A percentile compares a stretch with the other conserved stretches of the same genome.
Conservation (phyloP, 352 stramenopile species). For the Globisporangium abappressorium region DNA sequence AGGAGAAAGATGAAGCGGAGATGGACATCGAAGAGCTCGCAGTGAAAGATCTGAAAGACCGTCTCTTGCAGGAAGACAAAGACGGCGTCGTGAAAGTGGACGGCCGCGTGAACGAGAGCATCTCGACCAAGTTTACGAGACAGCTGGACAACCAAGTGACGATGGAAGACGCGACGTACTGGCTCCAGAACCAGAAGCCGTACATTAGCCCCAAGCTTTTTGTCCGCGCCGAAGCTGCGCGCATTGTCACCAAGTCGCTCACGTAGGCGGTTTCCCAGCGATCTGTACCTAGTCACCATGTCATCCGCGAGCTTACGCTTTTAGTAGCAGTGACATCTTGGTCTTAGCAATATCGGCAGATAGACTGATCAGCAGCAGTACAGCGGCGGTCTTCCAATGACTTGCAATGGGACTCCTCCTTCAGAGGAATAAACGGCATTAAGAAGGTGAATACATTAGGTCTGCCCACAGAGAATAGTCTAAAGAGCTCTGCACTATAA, state of each 20-base stretch:
- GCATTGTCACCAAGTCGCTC: conserved; percentile 80
- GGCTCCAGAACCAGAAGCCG: conserved; percentile 80
- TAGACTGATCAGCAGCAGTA: not conserved
- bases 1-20: conserved; percentile 82
- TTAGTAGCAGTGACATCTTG: not conserved
- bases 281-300: not conserved
- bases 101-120: conserved; percentile 82
- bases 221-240: conserved; percentile 71
- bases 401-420: no score
- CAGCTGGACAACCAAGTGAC: conserved; percentile 71
- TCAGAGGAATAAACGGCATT: no score
- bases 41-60: conserved; percentile 80
- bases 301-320: not conserved
- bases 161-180: conserved; percentile 80
- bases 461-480: not conserved
- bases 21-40: conserved; percentile 86
- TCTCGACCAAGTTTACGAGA: conserved; percentile 47
- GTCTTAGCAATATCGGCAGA: no score
- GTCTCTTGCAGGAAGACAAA: conserved; percentile 75
- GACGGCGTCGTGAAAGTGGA: conserved; percentile 65
- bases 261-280: conserved; percentile 23
- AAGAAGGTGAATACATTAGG: not conserved
- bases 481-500: not conserved
- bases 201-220: conserved; percentile 84
- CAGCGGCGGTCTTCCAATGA: not conserved